Evolutionary conservation across 2,329 filamentous ascomycete species (phyloP).

Genomic region (Colletotrichum chrysophilum): DNA sequence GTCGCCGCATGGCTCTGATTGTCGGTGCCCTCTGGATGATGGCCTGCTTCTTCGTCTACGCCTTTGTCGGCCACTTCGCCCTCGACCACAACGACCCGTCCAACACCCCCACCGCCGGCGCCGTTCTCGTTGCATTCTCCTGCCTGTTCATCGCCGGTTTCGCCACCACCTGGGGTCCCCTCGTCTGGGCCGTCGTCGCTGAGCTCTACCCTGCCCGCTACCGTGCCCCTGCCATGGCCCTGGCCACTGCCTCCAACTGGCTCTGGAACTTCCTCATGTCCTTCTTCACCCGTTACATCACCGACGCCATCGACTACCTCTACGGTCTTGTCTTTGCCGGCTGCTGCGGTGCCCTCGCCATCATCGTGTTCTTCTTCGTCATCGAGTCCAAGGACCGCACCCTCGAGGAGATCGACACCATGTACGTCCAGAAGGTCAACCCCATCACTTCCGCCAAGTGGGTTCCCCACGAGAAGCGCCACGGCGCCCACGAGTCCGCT

Average conservation of each 20-base stretch:
- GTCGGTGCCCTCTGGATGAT: slow-evolving; percentile 67
- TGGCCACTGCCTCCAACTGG: slow-evolving; percentile 66
- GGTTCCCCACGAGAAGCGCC: slow-evolving; percentile 33
- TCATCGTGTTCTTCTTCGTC: slow-evolving; percentile 77
- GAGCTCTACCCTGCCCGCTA: slow-evolving; percentile 69
- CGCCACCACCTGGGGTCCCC: slow-evolving; percentile 73
- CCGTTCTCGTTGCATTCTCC: slow-evolving; percentile 70
- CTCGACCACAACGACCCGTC: slow-evolving; percentile 45
- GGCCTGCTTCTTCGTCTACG: slow-evolving; percentile 53
- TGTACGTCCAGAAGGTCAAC: slow-evolving; percentile 66
- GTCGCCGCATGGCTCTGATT: slow-evolving; percentile 68
- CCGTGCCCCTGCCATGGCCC: slow-evolving; percentile 57
- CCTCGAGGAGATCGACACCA: slow-evolving; percentile 78
- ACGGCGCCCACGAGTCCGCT: slow-evolving; percentile 20
- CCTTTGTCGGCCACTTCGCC: slow-evolving; percentile 52
- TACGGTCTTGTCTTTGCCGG: slow-evolving; percentile 76
- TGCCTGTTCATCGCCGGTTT: slow-evolving; percentile 72
- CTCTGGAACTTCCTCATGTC: slow-evolving; percentile 68
- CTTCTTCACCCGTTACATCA: slow-evolving; percentile 71
- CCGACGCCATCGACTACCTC: slow-evolving; percentile 69
- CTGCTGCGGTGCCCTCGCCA: slow-evolving; percentile 66
- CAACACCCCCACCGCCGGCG: slow-evolving; percentile 55
- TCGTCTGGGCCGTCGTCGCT: slow-evolving; percentile 69
- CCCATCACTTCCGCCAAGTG: slow-evolving; percentile 50
- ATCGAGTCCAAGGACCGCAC: slow-evolving; percentile 75